Conservation (phyloP, 2,329 filamentous ascomycete genomes). For the Scleromitrula shiraiana region DNA sequence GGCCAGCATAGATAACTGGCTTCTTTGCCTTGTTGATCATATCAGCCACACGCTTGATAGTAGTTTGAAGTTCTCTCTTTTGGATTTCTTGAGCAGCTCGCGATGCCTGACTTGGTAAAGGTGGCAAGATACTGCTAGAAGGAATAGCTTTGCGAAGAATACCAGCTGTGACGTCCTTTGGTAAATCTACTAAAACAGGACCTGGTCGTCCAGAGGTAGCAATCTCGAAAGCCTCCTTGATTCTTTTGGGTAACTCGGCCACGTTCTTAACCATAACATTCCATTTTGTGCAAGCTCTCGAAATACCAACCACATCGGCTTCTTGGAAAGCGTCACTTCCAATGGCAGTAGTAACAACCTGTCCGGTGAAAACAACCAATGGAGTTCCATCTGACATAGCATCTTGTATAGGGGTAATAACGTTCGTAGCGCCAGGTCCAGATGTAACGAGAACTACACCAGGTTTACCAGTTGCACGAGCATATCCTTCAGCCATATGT, state of each 20-base stretch:
- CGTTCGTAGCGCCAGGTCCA: slow-evolving; percentile 91
- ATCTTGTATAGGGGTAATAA: slow-evolving; percentile 93
- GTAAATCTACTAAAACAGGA: slow-evolving; percentile 89
- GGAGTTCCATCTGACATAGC: slow-evolving; percentile 92
- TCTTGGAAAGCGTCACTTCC: slow-evolving; percentile 97
- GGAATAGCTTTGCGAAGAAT: slow-evolving; percentile 80
- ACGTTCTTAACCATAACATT: slow-evolving; percentile 98
- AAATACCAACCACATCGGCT: slow-evolving; percentile 90
- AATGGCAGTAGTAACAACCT: slow-evolving; percentile 84
- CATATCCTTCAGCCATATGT: slow-evolving; percentile 98
- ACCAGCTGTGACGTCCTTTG: slow-evolving; percentile 90
- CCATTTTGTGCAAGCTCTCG: slow-evolving; percentile 94
- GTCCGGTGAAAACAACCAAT: slow-evolving; percentile 90
- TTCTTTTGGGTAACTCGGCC: slow-evolving; percentile 83
- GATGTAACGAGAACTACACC: slow-evolving; percentile 96
- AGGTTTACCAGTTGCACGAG: slow-evolving; percentile 84
- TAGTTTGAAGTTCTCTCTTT: slow-evolving; percentile 62
- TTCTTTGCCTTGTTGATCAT: slow-evolving; percentile 87
- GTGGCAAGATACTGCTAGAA: slow-evolving; percentile 47
- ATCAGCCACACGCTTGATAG: slow-evolving; percentile 68
- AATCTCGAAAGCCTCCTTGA: slow-evolving; percentile 98
- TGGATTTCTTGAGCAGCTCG: slow-evolving; percentile 68
- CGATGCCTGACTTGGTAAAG: slow-evolving; percentile 78
- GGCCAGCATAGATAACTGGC: slow-evolving; percentile 89
- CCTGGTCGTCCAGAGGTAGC: slow-evolving; percentile 90